Evolutionary conservation across 1,284 basidiomycete species (phyloP), one percentile per base, ranked within the genome.

Genomic region (Pseudozyma thailandica): DNA sequence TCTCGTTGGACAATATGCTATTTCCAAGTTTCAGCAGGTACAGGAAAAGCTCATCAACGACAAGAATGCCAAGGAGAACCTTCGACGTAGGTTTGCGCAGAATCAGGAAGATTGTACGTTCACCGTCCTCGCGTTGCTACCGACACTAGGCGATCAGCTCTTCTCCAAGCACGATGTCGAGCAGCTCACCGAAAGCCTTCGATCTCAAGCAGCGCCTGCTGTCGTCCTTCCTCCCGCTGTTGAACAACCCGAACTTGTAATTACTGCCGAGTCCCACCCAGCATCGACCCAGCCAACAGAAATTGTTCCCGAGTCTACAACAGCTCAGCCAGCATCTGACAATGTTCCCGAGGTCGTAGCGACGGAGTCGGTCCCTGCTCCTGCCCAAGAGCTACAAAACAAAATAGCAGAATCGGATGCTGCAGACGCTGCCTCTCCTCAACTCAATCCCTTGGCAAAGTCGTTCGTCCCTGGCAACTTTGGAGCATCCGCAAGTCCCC

Each of bases 141-240:
- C 92, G 0, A 90, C 90, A 0, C 86, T 95, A 10, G 88, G 89
- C 1, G 85, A 88, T 16, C 89, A 91, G 72, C 87, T 95, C 13
- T 84, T 92, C 16, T 84, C 86, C 26, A 88, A 88, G 44, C 90
- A 94, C 88, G 89, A 95, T 75, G 91, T 95, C 20, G 93, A 95
- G 75, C 85, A 85, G 1, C 84, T 93, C 13, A 93, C 91, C 0
- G 84, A 87, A 23, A 89, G 92, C 76, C 86, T 94, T 10, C 89
- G 66, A 15, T 52, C 61, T 8, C 68, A 60, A 44, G 48, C 66
- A 6, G 57, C 52, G 0, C 55, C 59, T 30, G 42, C 58, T 15
- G 48, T 25, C 20, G n/a, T 42, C 33, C 35, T 25, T 15, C 27
- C 47, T 26, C 28, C 50, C 6, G 33, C 33, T 3, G 20, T 26